Evolutionary conservation across 1,284 basidiomycete genomes (phyloP), one percentile per base, ranked within the genome.

Genomic region (Melampsora larici-populina): DNA sequence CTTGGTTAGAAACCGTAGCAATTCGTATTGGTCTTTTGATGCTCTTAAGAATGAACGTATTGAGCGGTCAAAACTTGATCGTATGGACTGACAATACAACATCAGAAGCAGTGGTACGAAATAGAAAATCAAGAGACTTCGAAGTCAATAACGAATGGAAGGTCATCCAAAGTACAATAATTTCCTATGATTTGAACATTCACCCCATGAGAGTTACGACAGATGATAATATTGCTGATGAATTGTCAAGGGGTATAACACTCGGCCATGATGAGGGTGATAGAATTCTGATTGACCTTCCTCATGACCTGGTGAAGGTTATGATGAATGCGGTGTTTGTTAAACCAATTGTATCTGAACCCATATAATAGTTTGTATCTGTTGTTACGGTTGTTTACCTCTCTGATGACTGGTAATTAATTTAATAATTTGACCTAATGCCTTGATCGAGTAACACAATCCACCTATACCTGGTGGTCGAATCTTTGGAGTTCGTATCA

Each of bases 1-100:
- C 67, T 48, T 69, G 46, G 36, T 43, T 69, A 8, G 67, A 69
- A n/a, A n/a, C n/a, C n/a, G n/a, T n/a, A n/a, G n/a, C n/a, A n/a
- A n/a, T n/a, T n/a, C n/a, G n/a, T n/a, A n/a, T n/a, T n/a, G n/a
- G n/a, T n/a, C n/a, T n/a, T n/a, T n/a, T n/a, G n/a, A n/a, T n/a
- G n/a, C n/a, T n/a, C n/a, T n/a, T n/a, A n/a, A n/a, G n/a, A n/a
- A n/a, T n/a, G n/a, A n/a, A n/a, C n/a, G n/a, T n/a, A n/a, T n/a
- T n/a, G n/a, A n/a, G n/a, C n/a, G n/a, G n/a, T n/a, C n/a, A n/a
- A n/a, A n/a, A n/a, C n/a, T n/a, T n/a, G n/a, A n/a, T n/a, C n/a
- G n/a, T n/a, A n/a, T n/a, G n/a, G n/a, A n/a, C n/a, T n/a, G n/a
- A n/a, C n/a, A n/a, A n/a, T n/a, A n/a, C n/a, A n/a, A n/a, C n/a